phyloP scores from a whole-genome alignment of 2,329 filamentous ascomycete genomes.

The Aureobasidium melanogenum region DNA sequence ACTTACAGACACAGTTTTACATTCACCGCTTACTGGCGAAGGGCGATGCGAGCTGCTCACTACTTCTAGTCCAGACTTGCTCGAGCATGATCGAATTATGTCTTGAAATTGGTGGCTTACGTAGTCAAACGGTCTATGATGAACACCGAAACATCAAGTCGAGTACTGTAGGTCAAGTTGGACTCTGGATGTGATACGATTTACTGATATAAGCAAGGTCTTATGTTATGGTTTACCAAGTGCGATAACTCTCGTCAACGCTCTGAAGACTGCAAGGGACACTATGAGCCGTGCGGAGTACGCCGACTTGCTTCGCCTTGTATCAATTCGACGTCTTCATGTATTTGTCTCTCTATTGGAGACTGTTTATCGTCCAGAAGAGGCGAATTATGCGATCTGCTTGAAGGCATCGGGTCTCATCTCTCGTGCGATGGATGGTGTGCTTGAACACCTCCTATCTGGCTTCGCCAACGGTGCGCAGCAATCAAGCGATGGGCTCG shows the following conservation, averaged over 20 bases:
- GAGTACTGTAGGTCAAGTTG: neutral
- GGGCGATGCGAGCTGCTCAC: neutral
- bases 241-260: slow-evolving; percentile 14
- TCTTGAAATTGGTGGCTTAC: slow-evolving; percentile 14
- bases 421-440: slow-evolving; percentile 16
- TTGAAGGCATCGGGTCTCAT: slow-evolving; percentile 16
- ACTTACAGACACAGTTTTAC: slow-evolving; percentile 17
- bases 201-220: slow-evolving; percentile 8
- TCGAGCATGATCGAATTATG: slow-evolving; percentile 13
- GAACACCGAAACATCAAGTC: neutral
- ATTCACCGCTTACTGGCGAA: slow-evolving; percentile 16
- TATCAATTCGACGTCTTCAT: slow-evolving; percentile 17
- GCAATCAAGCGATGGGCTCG: neutral
- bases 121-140: neutral
- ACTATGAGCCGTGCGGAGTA: slow-evolving; percentile 13
- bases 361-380: slow-evolving; percentile 14
- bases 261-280: slow-evolving; percentile 7
- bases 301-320: slow-evolving; percentile 15
- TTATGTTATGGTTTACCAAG: slow-evolving; percentile 16
- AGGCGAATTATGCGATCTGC: slow-evolving; percentile 18
- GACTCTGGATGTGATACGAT: neutral
- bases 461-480: neutral
- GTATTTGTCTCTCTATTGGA: slow-evolving; percentile 18
- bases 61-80: slow-evolving; percentile 10
- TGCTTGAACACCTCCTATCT: slow-evolving; percentile 13